Evolutionary conservation across 1,139 yeast species (phyloP).

Genomic region (Pichia sp.): DNA sequence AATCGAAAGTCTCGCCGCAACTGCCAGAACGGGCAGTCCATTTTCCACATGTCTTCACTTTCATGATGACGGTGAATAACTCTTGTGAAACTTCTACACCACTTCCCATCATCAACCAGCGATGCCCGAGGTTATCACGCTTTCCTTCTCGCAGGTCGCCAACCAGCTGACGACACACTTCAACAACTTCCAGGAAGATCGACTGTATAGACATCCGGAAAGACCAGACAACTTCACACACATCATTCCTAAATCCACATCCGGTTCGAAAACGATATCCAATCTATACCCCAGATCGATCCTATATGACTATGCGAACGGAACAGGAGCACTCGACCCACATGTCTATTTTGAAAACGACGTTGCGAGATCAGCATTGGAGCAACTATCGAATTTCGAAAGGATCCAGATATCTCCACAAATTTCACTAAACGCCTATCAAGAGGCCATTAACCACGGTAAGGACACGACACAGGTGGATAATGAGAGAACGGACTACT

Average conservation of each 20-base stretch:
- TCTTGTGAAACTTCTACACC: too few species aligned
- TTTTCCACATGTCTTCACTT: too few species aligned
- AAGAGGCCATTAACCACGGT: conserved; percentile 52
- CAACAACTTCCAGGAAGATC: conserved; percentile 74
- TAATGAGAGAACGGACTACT: conserved; percentile 49
- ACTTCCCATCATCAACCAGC: too few species aligned
- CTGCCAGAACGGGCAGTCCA: background rate
- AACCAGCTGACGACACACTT: conserved; percentile 77
- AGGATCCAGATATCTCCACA: conserved; percentile 17
- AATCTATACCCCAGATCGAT: conserved; percentile 78
- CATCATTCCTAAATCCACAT: conserved; percentile 10
- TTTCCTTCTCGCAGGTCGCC: conserved; percentile 70
- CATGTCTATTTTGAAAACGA: conserved; percentile 45
- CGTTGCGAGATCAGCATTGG: background rate
- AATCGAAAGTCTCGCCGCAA: background rate
- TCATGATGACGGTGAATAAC: too few species aligned
- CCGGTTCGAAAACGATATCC: conserved; percentile 8
- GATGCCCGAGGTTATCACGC: conserved; percentile 38
- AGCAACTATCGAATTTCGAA: conserved; percentile 6
- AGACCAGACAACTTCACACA: conserved; percentile 5
- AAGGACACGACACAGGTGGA: conserved; percentile 35
- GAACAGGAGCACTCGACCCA: conserved; percentile 59
- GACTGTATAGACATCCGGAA: conserved; percentile 46
- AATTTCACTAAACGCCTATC: conserved; percentile 52
- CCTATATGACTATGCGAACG: conserved; percentile 72